Percentiles rank a stretch among this genome's conserved stretches.
These are phyloP conservation scores for Rhizophora apiculata DNA, from an alignment of 345 rosid genomes.

Conservation along the genomic window DNA sequence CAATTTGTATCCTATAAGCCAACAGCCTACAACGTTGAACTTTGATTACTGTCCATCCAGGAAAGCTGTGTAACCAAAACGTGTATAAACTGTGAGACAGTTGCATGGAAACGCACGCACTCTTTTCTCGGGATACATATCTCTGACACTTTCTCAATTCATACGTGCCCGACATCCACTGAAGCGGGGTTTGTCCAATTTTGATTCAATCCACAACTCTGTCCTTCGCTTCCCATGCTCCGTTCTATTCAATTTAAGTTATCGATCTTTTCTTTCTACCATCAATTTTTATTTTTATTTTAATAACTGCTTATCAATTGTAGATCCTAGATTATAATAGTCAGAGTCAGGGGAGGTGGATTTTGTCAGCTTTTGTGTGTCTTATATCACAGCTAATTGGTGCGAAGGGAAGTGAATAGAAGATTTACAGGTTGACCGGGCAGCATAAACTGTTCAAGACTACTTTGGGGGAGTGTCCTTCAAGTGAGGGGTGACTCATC, in stretches of 20 bases:
- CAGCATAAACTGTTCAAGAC: too few species aligned
- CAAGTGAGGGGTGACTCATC: too few species aligned
- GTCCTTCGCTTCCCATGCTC: slow-evolving; percentile 25
- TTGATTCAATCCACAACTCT: slow-evolving; percentile 38
- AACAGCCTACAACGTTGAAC: not conserved
- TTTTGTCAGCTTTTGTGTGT: too few species aligned
- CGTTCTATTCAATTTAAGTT: not conserved
- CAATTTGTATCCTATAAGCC: too few species aligned
- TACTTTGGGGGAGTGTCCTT: too few species aligned
- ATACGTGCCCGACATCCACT: slow-evolving; percentile 45
- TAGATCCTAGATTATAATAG: too few species aligned
- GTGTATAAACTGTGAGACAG: slow-evolving; percentile 35
- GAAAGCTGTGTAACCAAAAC: not conserved
- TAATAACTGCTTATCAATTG: not conserved
- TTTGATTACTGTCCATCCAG: not conserved
- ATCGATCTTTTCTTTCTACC: not conserved
- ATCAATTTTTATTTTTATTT: not conserved
- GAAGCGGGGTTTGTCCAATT: slow-evolving; percentile 16
- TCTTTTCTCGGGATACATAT: slow-evolving; percentile 28
- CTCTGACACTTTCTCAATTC: slow-evolving; percentile 22
- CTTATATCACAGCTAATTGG: too few species aligned
- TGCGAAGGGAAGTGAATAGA: too few species aligned
- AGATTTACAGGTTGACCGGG: too few species aligned
- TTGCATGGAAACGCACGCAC: slow-evolving; percentile 50
- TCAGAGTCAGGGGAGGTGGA: too few species aligned